phyloP scores from a whole-genome alignment of 805 yeast genomes.

The Deakozyma indianensis region DNA sequence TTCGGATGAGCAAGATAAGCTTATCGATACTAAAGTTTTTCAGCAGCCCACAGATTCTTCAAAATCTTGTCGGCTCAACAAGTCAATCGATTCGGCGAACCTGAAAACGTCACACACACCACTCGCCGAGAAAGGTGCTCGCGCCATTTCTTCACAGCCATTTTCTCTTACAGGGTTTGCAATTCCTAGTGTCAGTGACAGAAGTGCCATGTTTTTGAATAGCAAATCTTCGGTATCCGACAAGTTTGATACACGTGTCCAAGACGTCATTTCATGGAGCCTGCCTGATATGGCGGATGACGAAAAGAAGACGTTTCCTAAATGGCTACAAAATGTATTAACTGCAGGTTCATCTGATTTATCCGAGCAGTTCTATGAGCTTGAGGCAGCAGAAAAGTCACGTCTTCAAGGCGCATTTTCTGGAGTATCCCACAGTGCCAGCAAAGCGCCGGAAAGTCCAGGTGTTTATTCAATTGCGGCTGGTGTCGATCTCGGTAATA shows the following conservation, averaged over 20 bases:
- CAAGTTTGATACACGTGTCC: neutral
- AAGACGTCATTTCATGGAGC: neutral
- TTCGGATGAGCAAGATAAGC: neutral
- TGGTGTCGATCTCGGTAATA: conserved; percentile 69
- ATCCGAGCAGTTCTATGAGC: conserved; percentile 41
- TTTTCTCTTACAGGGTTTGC: neutral
- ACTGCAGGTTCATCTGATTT: conserved; percentile 13
- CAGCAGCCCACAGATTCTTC: neutral
- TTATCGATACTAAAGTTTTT: neutral
- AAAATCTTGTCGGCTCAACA: neutral
- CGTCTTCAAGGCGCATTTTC: conserved; percentile 38
- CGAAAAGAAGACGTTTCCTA: conserved; percentile 27
- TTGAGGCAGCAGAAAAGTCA: conserved; percentile 58
- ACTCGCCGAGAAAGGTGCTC: neutral
- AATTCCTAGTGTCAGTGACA: neutral
- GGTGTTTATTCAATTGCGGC: conserved; percentile 39
- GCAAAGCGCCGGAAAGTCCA: conserved; percentile 3
- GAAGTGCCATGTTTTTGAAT: neutral
- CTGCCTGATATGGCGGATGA: neutral
- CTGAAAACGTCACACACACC: neutral
- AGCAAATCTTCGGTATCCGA: neutral
- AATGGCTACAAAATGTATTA: conserved; percentile 35
- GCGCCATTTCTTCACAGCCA: neutral
- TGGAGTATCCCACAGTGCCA: conserved; percentile 2
- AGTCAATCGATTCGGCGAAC: conserved; percentile 3